Base-by-base conservation (phyloP, 306 rosid species). In the Lathyrus oleraceus region DNA sequence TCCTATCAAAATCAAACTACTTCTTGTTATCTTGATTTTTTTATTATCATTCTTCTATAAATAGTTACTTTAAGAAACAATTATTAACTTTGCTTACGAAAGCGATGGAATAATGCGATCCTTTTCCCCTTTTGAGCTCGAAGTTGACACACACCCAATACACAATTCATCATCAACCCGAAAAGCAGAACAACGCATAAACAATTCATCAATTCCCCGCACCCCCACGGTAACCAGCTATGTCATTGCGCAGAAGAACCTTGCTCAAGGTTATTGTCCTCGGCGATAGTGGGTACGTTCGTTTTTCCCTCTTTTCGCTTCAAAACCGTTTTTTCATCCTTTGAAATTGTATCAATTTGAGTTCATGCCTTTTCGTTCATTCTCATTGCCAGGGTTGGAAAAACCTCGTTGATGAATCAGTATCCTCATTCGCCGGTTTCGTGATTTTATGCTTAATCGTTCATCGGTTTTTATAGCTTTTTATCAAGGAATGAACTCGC, bases 241-340 rank as follows among this genome's bases (percentile, higher is more conserved):
- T 93, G 98, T 81, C 98, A 70, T 47, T 81, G 78, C 97, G 98
- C 56, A 83, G 97, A 53, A 85, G 98, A 78, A 87, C 92, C 76
- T 85, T 93, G 94, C 97, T 93, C 72, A 93, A 93, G 90, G 98
- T 93, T 85, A 93, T 93, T 85, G 98, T 88, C 47, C 97, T 93
- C 67, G 98, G 97, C 73, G 98, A 93, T 65, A 90, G 98, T 53
- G 97, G 98, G 98, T 93, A 79, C 49, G 79, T 68, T 20, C 58
- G 59, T 83, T 84, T 84, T 81, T 47, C 51, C 57, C 39, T 57
- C 39, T 38, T 57, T 57, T 57, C 62, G 2, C 10, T 13, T 4
- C 36, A 57, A 39, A 19, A 39, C 42, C 40, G 28, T 16, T 67
- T 75, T 65, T 62, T 23, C 4, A 1, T 35, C 25, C 36, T 10